Conservation (phyloP, 164 flowering plant species). For the Akebia trifoliata region DNA sequence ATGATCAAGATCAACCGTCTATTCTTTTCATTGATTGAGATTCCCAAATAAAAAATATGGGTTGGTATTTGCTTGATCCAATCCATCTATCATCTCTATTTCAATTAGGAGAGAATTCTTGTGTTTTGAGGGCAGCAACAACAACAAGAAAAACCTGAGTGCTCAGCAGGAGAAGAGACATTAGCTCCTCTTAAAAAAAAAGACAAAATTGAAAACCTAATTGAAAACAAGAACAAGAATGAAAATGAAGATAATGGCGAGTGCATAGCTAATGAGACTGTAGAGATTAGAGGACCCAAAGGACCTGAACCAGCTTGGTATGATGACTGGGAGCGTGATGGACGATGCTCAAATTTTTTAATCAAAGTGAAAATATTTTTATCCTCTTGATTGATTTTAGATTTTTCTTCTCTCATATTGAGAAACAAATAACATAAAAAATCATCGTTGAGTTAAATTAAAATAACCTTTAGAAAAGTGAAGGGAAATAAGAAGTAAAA, state of each 20-base stretch:
- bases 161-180: constrained; percentile 17
- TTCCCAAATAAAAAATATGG: constrained; percentile 7
- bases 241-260: constrained; percentile 13
- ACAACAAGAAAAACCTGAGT: constrained; percentile 5
- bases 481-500: too few species aligned
- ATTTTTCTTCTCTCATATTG: too few species aligned
- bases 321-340: constrained; percentile 68
- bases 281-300: constrained; percentile 58
- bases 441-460: too few species aligned
- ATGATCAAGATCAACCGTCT: constrained; percentile 17
- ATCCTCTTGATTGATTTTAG: too few species aligned
- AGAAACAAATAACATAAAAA: too few species aligned
- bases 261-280: constrained; percentile 31
- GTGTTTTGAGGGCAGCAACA: constrained; percentile 12
- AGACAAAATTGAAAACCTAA: not conserved
- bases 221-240: not conserved
- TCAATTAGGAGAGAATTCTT: constrained; percentile 10
- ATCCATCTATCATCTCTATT: not conserved
- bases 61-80: not conserved
- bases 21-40: constrained; percentile 12
- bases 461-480: too few species aligned
- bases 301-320: constrained; percentile 68
- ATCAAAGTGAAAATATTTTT: too few species aligned
- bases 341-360: constrained; percentile 68
- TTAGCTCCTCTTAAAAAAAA: too few species aligned